Conservation (phyloP, 345 rosid genomes). For the Citrus medica region DNA sequence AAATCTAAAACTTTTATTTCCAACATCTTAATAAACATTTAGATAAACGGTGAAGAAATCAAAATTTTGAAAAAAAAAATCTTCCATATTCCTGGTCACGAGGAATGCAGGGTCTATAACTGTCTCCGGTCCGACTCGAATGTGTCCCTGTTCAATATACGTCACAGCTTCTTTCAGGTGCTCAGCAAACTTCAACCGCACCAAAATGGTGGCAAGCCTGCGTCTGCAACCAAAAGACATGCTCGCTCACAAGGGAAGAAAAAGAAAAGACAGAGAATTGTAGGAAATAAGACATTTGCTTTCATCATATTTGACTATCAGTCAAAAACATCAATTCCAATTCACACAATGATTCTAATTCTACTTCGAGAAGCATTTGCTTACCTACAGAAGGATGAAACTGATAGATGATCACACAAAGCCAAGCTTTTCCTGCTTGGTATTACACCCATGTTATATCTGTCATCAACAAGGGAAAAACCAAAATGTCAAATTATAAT, state of each 20-base stretch:
- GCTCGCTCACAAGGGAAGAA: background rate
- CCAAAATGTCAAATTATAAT: background rate
- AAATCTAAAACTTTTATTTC: too few relatives aligned
- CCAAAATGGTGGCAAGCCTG: conserved; percentile 66
- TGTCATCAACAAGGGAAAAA: conserved; percentile 31
- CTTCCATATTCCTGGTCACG: conserved; percentile 91
- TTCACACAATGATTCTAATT: background rate
- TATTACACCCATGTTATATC: conserved; percentile 91
- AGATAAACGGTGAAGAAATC: too few relatives aligned
- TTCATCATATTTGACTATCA: too few relatives aligned
- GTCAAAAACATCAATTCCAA: too few relatives aligned
- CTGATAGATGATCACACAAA: conserved; percentile 64
- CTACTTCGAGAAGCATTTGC: background rate
- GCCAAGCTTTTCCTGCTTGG: conserved; percentile 89
- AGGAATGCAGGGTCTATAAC: conserved; percentile 85
- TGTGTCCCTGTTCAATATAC: conserved; percentile 91
- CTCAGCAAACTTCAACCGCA: conserved; percentile 75
- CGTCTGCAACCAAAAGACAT: conserved; percentile 46
- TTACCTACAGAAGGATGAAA: conserved; percentile 86
- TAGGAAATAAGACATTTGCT: background rate
- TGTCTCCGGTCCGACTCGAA: conserved; percentile 90
- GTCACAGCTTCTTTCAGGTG: conserved; percentile 85
- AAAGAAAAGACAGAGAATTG: background rate
- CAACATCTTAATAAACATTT: too few relatives aligned
- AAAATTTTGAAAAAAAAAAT: conserved; percentile 27